Conservation (phyloP, 108 stramenopile species). For the Skeletonema costatum region DNA sequence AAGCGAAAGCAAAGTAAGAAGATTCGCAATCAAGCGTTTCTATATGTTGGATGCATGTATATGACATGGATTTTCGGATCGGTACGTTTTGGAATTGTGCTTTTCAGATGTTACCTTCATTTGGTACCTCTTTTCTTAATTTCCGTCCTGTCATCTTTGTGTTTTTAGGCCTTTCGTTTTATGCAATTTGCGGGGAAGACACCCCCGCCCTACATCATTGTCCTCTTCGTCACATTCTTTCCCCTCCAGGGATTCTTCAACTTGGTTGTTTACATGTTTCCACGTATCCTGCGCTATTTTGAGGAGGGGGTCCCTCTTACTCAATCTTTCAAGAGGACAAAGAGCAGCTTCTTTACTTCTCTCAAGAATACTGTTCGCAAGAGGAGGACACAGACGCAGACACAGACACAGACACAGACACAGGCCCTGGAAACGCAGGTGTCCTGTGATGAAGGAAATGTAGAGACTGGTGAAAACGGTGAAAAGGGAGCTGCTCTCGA, state of each 20-base stretch:
- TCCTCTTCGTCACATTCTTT: constrained; percentile 24
- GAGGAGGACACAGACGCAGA: background rate
- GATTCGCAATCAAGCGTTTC: too few relatives aligned
- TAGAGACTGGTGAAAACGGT: background rate
- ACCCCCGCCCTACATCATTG: background rate
- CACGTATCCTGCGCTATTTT: constrained; percentile 1
- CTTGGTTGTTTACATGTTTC: constrained; percentile 11
- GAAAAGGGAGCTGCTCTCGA: too few relatives aligned
- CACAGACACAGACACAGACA: too few relatives aligned
- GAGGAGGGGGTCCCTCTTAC: background rate
- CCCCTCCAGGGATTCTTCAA: constrained; percentile 36
- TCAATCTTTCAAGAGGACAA: background rate
- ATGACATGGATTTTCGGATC: constrained; percentile 15
- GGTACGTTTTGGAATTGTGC: background rate
- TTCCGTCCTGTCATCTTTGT: background rate
- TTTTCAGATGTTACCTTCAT: too few relatives aligned
- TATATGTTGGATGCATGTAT: background rate
- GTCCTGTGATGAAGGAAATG: background rate
- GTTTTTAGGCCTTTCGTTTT: background rate
- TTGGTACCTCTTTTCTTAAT: background rate
- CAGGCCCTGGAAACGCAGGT: background rate
- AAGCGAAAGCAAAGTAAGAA: too few relatives aligned
- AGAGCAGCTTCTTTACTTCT: background rate
- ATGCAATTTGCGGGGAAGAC: constrained; percentile 13
- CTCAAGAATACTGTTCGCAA: background rate